A percentile compares a stretch with the other conserved stretches of the same genome.
phyloP scores from a whole-genome alignment of 768 basidiomycete genomes.

The Cytidiella melzeri region DNA sequence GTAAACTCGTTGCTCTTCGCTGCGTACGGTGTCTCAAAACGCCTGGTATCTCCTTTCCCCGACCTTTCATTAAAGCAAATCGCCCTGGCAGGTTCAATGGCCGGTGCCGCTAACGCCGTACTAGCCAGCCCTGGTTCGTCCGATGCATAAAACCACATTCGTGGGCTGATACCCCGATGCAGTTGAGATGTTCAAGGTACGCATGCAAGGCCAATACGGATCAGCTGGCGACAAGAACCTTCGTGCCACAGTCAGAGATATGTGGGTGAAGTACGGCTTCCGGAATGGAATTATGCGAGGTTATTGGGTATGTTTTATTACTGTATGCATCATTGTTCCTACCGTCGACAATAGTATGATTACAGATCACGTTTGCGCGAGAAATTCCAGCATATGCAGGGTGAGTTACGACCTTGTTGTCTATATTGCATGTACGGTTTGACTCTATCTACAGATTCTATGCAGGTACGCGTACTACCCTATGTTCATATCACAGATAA shows the following conservation, averaged over 20 bases:
- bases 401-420: conserved; percentile 32
- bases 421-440: not conserved
- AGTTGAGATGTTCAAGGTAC: conserved; percentile 99
- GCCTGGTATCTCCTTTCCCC: conserved; percentile 84
- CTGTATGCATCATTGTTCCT: conserved; percentile 10
- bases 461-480: conserved; percentile 42
- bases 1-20: conserved; percentile 96
- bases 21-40: conserved; percentile 76
- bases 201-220: conserved; percentile 97
- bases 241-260: conserved; percentile 63
- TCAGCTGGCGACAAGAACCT: conserved; percentile 72
- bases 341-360: not conserved
- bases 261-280: conserved; percentile 87
- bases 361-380: conserved; percentile 78
- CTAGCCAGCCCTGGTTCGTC: conserved; percentile 80
- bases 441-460: conserved; percentile 51
- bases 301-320: conserved; percentile 65
- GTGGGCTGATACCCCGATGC: conserved; percentile 6
- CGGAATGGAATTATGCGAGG: conserved; percentile 90
- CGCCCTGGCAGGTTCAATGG: conserved; percentile 84
- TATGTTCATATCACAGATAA: too few relatives aligned
- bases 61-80: conserved; percentile 75
- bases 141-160: not conserved
- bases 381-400: conserved; percentile 98
- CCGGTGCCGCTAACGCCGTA: conserved; percentile 85